phyloP scores from a whole-genome alignment of 805 yeast species.

The Candida adriatica region DNA sequence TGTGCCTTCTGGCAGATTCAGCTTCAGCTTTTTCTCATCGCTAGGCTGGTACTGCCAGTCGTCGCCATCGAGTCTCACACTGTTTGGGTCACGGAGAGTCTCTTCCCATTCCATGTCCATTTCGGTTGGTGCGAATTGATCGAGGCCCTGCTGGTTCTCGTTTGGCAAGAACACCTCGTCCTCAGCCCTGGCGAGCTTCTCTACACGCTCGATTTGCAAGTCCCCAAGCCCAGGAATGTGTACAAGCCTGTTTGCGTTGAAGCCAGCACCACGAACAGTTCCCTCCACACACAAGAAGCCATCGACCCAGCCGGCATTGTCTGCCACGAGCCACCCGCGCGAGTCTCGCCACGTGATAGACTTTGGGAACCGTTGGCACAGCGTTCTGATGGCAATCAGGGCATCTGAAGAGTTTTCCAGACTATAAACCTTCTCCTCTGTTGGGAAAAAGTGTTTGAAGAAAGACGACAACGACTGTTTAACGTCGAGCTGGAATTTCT shows the following conservation, averaged over 20 bases:
- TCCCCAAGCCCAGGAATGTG: constrained; percentile 92
- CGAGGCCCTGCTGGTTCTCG: constrained; percentile 49
- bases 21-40: constrained; percentile 32
- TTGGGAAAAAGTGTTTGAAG: constrained; percentile 73
- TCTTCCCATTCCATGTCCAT: constrained; percentile 38
- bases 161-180: constrained; percentile 26
- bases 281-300: constrained; percentile 64
- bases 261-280: constrained; percentile 78
- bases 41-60: constrained; percentile 35
- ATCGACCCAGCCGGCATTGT: constrained; percentile 40
- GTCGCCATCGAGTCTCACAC: constrained; percentile 29
- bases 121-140: constrained; percentile 53
- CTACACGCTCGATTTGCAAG: constrained; percentile 66
- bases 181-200: constrained; percentile 34
- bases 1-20: constrained; percentile 63
- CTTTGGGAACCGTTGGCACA: constrained; percentile 85
- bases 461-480: constrained; percentile 57
- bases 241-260: constrained; percentile 68
- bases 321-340: constrained; percentile 85
- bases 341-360: constrained; percentile 87
- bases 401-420: constrained; percentile 65
- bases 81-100: constrained; percentile 21
- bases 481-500: constrained; percentile 68
- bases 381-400: constrained; percentile 59
- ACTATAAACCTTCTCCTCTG: constrained; percentile 68